Evolutionary conservation across 1,284 basidiomycete species (phyloP).

Genomic region (Mycena sp.): DNA sequence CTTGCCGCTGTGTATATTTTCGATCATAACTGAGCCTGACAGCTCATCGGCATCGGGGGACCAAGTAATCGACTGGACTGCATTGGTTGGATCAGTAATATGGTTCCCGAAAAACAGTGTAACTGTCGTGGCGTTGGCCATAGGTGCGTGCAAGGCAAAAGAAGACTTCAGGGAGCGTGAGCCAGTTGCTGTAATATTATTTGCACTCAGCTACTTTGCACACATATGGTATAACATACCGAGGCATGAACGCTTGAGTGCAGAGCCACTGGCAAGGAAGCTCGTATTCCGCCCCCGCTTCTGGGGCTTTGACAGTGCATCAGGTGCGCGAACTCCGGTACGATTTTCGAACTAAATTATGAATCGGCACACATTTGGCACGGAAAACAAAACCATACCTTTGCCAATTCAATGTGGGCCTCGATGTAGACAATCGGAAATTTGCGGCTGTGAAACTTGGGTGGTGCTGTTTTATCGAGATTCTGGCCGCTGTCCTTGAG

Average conservation of each 20-base stretch:
- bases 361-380: background rate
- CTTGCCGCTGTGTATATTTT: background rate
- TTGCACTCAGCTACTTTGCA: background rate
- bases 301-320: background rate
- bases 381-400: background rate
- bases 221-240: background rate
- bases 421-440: constrained; percentile 2
- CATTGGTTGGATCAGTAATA: background rate
- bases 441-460: constrained; percentile 3
- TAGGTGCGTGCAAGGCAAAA: background rate
- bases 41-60: background rate
- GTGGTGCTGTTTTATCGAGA: background rate
- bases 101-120: constrained; percentile 5
- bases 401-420: constrained; percentile 1
- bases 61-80: background rate
- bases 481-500: background rate
- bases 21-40: background rate
- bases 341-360: constrained; percentile 3
- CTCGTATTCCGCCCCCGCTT: background rate
- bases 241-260: background rate
- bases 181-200: background rate
- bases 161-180: background rate
- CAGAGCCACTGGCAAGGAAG: background rate
- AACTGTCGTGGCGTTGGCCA: background rate
- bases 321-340: constrained; percentile 1